Percentiles rank a stretch among this genome's conserved stretches.
These are phyloP conservation scores for Tolypocladium inflatum DNA, from an alignment of 2,329 filamentous ascomycete genomes.

Conservation along the genomic window DNA sequence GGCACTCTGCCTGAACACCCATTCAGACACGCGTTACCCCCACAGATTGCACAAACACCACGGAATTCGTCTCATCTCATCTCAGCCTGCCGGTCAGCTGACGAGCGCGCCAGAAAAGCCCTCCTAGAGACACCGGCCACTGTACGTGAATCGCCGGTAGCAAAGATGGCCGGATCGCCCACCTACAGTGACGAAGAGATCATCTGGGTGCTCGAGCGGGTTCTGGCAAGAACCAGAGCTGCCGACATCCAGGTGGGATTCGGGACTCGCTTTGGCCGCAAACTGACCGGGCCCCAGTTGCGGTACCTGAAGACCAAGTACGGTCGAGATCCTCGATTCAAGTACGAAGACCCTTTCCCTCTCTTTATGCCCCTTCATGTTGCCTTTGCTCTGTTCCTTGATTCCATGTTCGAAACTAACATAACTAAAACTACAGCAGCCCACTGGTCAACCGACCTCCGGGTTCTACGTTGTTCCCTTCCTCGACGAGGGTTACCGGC, in stretches of 20 bases:
- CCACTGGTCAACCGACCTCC: background rate
- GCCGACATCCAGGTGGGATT: constrained; percentile 17
- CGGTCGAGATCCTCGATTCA: constrained; percentile 26
- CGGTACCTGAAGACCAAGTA: constrained; percentile 32
- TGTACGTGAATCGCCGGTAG: background rate
- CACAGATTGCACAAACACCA: background rate
- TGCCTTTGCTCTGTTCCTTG: background rate
- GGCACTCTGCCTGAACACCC: background rate
- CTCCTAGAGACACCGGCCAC: background rate
- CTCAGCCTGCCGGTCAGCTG: background rate
- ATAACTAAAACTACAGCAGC: background rate
- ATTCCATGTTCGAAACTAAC: background rate
- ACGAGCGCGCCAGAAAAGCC: background rate
- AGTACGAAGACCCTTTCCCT: constrained; percentile 16
- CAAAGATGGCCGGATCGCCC: constrained; percentile 22
- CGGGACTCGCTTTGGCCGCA: constrained; percentile 15
- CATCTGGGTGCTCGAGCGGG: constrained; percentile 20
- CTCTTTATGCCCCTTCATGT: background rate
- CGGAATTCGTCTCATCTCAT: background rate
- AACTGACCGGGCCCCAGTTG: constrained; percentile 23
- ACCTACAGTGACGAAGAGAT: constrained; percentile 25
- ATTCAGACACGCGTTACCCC: background rate
- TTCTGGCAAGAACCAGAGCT: constrained; percentile 16
- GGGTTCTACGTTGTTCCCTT: background rate
- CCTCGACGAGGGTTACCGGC: background rate